phyloP scores from a whole-genome alignment of 805 yeast genomes.

The Nakazawaea peltata region DNA sequence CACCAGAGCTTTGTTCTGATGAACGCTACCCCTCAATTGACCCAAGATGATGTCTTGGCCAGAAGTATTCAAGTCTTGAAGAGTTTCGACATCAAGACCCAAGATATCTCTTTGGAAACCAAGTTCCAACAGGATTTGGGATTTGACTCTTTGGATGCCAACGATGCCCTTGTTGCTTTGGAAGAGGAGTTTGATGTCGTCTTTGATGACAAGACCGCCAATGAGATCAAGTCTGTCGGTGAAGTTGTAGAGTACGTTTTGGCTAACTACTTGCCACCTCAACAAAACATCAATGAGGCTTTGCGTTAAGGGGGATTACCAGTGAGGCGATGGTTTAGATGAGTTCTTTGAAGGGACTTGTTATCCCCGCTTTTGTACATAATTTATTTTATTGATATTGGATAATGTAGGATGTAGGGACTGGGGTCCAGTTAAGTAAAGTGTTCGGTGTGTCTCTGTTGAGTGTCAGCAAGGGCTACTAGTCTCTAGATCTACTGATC shows the following conservation, averaged over 20 bases:
- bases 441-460: no score
- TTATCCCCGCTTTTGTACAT: no score
- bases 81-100: constrained; percentile 34
- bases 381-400: no score
- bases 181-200: constrained; percentile 65
- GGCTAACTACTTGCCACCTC: constrained; percentile 24
- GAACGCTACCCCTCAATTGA: constrained; percentile 38
- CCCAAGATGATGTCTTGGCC: constrained; percentile 71
- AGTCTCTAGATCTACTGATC: no score
- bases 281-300: constrained; percentile 26
- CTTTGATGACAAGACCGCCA: constrained; percentile 33
- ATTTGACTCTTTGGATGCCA: constrained; percentile 90
- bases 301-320: constrained; percentile 29
- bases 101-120: constrained; percentile 26
- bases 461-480: no score
- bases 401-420: no score
- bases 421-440: no score
- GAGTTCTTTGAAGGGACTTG: no score
- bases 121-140: constrained; percentile 65
- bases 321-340: no score
- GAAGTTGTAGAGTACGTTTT: constrained; percentile 50
- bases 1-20: constrained; percentile 10
- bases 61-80: constrained; percentile 76
- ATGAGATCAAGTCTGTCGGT: constrained; percentile 53
- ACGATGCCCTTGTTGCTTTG: constrained; percentile 91